Conservation (phyloP, 1,284 basidiomycete species). For the Sanghuangporus sanghuang region DNA sequence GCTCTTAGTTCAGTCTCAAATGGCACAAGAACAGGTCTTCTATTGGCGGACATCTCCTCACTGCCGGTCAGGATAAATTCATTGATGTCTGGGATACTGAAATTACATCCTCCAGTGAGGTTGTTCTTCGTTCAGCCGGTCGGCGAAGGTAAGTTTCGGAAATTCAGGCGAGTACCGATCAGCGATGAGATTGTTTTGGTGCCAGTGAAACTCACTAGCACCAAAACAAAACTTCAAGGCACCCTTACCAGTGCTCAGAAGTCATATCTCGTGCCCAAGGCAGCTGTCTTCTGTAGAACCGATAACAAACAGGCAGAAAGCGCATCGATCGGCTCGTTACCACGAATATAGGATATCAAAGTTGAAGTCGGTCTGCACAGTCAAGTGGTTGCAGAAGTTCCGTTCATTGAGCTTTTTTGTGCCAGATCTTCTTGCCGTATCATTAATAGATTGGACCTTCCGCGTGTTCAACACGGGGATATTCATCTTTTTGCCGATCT, state of each 20-base stretch:
- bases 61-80: constrained; percentile 72
- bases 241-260: constrained; percentile 62
- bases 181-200: constrained; percentile 26
- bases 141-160: constrained; percentile 3
- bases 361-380: constrained; percentile 61
- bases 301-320: constrained; percentile 47
- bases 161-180: background rate
- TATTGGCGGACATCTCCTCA: constrained; percentile 57
- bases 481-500: constrained; percentile 20
- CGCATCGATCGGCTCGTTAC: constrained; percentile 72
- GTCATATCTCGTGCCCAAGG: constrained; percentile 70
- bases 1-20: too few species aligned
- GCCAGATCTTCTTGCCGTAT: constrained; percentile 37
- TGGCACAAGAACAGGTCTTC: constrained; percentile 28
- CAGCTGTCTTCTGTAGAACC: constrained; percentile 42
- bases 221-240: constrained; percentile 57
- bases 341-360: constrained; percentile 70
- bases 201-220: too few species aligned
- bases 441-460: constrained; percentile 66
- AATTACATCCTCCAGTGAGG: constrained; percentile 59
- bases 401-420: constrained; percentile 53
- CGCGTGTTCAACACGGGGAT: constrained; percentile 61
- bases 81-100: constrained; percentile 75
- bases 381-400: constrained; percentile 63
- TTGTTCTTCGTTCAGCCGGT: constrained; percentile 29